phyloP scores from a whole-genome alignment of 768 basidiomycete genomes.

The Termitomyces sp. region DNA sequence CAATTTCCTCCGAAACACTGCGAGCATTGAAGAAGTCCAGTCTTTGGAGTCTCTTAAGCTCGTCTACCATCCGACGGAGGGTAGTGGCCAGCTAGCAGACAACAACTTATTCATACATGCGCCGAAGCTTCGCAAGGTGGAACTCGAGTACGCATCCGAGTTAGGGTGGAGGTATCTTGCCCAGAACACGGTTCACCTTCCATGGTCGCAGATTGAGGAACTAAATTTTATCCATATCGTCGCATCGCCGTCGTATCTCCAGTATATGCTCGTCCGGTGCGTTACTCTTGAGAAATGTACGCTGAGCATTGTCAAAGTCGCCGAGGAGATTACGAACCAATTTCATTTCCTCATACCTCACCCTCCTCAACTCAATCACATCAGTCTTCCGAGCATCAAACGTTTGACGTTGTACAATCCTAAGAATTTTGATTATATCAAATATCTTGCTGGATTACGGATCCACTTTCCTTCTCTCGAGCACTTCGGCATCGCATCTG shows the following conservation, averaged over 20 bases:
- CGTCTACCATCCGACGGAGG: neutral
- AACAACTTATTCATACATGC: constrained; percentile 5
- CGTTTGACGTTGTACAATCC: constrained; percentile 12
- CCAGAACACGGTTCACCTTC: constrained; percentile 6
- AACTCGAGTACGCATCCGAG: constrained; percentile 3
- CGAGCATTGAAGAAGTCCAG: neutral
- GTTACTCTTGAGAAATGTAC: constrained; percentile 1
- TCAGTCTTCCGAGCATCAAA: constrained; percentile 9
- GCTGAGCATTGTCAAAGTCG: constrained; percentile 7
- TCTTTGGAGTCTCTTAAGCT: constrained; percentile 10
- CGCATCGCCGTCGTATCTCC: neutral
- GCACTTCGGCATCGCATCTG: constrained; percentile 1
- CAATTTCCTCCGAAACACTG: neutral
- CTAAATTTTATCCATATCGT: constrained; percentile 11
- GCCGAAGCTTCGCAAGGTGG: constrained; percentile 5
- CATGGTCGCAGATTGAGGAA: constrained; percentile 13
- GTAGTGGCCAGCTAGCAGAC: neutral
- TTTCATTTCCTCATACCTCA: neutral
- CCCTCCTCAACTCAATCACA: neutral
- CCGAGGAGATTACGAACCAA: neutral
- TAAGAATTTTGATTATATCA: constrained; percentile 11
- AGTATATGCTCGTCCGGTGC: constrained; percentile 5
- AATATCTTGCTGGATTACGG: constrained; percentile 3
- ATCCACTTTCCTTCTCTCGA: constrained; percentile 10
- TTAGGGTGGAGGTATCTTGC: constrained; percentile 1